These are phyloP conservation scores for Xylariaceae sp. DNA, from an alignment of 2,329 filamentous ascomycete genomes.

Conservation along the genomic window DNA sequence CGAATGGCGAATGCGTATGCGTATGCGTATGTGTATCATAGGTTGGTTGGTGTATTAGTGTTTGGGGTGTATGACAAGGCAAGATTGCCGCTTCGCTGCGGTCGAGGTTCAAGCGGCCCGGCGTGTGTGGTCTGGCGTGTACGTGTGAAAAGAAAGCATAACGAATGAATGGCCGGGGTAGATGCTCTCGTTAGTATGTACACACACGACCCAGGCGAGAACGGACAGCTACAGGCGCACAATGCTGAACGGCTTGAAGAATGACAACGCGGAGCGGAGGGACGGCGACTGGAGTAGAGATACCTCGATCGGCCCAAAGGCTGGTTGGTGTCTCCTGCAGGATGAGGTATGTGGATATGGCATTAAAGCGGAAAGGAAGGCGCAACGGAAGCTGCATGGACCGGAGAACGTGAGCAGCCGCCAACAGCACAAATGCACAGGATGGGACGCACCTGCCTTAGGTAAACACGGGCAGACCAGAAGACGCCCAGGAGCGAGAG, in stretches of 20 bases:
- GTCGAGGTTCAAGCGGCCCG: conserved; percentile 28
- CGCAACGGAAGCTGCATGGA: conserved; percentile 1
- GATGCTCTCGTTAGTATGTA: conserved; percentile 24
- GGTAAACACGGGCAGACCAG: background rate
- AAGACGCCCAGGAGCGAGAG: background rate
- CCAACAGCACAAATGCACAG: background rate
- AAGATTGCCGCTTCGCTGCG: conserved; percentile 11
- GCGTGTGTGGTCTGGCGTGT: conserved; percentile 23
- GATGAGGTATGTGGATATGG: background rate
- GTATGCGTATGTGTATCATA: conserved; percentile 5
- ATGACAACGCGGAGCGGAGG: conserved; percentile 2
- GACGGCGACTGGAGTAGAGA: conserved; percentile 18
- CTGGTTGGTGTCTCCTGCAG: background rate
- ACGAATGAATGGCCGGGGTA: conserved; percentile 21
- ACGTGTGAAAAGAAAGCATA: conserved; percentile 1
- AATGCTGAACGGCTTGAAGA: conserved; percentile 8
- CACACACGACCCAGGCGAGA: conserved; percentile 12
- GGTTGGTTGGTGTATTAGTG: conserved; percentile 11
- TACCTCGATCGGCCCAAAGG: conserved; percentile 4
- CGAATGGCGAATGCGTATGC: no score
- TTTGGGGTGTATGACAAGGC: conserved; percentile 15
- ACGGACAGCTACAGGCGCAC: conserved; percentile 10
- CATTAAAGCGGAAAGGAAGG: conserved; percentile 2
- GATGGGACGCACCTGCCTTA: background rate
- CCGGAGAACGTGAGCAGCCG: background rate